A percentile compares a stretch with the other conserved stretches of the same genome.
Evolutionary conservation across 805 yeast genomes (phyloP).

Genomic region (Nakazawaea populi): DNA sequence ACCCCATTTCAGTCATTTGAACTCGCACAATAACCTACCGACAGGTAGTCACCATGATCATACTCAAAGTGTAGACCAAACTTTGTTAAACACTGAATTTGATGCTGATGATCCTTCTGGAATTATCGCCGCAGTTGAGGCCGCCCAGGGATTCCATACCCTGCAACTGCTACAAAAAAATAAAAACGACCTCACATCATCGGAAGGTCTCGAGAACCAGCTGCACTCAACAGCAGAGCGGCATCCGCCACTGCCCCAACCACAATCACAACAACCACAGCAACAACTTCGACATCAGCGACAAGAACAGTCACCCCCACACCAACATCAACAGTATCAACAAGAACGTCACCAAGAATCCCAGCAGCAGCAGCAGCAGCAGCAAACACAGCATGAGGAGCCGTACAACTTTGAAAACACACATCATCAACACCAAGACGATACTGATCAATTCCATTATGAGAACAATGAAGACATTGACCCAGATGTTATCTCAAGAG

Average conservation of each 20-base stretch:
- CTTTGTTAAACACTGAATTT: conserved; percentile 32
- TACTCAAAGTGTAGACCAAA: conserved; percentile 15
- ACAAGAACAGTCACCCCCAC: conserved; percentile 12
- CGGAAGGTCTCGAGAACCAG: not conserved
- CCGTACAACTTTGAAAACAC: conserved; percentile 14
- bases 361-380: conserved; percentile 14
- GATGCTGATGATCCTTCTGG: conserved; percentile 32
- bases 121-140: conserved; percentile 55
- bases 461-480: conserved; percentile 41
- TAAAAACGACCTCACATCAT: not conserved
- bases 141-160: conserved; percentile 35
- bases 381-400: conserved; percentile 2
- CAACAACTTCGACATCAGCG: not conserved
- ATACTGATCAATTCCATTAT: not conserved
- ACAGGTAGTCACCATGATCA: conserved; percentile 17
- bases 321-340: conserved; percentile 5
- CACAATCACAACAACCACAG: conserved; percentile 7
- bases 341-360: not conserved
- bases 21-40: conserved; percentile 11
- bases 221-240: too few species aligned
- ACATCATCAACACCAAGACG: conserved; percentile 13
- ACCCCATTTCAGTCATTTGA: conserved; percentile 13
- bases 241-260: too few species aligned
- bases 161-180: not conserved
- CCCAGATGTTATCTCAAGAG: conserved; percentile 62